These are phyloP conservation scores for Ophiostoma himal-ulmi DNA, from an alignment of 2,329 filamentous ascomycete genomes.

Conservation along the genomic window DNA sequence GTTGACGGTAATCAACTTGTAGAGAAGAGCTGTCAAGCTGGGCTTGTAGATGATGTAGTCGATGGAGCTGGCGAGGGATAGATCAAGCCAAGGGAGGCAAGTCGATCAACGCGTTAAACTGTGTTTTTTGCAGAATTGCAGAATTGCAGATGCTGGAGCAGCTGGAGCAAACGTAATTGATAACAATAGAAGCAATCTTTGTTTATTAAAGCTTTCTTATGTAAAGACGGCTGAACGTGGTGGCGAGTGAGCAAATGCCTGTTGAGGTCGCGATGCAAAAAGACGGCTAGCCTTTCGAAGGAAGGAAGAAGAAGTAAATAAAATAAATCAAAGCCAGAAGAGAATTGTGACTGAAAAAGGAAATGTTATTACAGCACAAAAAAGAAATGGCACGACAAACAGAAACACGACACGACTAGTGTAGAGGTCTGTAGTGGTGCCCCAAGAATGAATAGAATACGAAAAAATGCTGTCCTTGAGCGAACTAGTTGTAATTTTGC, in stretches of 20 bases:
- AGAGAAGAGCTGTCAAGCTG: not conserved
- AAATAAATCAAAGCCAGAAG: not conserved
- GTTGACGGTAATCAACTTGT: not conserved
- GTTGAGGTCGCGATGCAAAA: too few relatives aligned
- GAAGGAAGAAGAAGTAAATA: not conserved
- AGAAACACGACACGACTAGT: not conserved
- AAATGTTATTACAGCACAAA: not conserved
- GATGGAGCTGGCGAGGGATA: not conserved
- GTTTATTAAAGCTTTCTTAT: not conserved
- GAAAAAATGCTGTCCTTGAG: not conserved
- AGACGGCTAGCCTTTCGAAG: too few relatives aligned
- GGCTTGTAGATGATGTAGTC: not conserved
- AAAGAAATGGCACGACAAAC: not conserved
- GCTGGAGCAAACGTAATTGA: not conserved
- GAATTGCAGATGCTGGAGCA: not conserved
- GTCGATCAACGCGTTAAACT: not conserved
- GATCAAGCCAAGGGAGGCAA: not conserved
- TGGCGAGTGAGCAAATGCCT: not conserved
- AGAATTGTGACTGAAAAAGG: not conserved
- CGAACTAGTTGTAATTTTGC: not conserved
- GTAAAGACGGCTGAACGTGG: not conserved
- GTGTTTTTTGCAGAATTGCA: not conserved
- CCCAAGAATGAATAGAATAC: conserved; percentile 7
- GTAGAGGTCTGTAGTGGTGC: not conserved
- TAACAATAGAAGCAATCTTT: not conserved